These are phyloP conservation scores for Daedaleopsis sinensis DNA, from an alignment of 768 basidiomycete species.

Conservation along the genomic window DNA sequence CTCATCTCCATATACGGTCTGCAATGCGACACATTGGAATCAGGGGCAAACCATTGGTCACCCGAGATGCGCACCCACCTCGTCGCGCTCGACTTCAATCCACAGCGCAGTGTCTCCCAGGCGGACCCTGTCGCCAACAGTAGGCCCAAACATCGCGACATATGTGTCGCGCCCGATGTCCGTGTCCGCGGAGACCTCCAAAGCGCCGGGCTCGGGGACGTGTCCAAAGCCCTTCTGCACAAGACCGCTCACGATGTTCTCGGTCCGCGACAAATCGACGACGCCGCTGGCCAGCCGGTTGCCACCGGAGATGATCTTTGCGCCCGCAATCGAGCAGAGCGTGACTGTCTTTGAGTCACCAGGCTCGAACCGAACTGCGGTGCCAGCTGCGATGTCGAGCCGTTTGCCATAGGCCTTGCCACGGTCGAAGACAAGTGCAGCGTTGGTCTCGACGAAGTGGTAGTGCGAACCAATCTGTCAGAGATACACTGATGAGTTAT, in stretches of 20 bases:
- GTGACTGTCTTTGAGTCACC: constrained; percentile 85
- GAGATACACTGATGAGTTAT: background rate
- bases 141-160: constrained; percentile 95
- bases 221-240: constrained; percentile 72
- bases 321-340: constrained; percentile 78
- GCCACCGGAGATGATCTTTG: constrained; percentile 74
- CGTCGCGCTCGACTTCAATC: constrained; percentile 90
- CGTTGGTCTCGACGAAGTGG: constrained; percentile 91
- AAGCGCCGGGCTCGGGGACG: constrained; percentile 63
- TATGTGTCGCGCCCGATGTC: constrained; percentile 73
- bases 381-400: constrained; percentile 93
- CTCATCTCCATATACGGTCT: constrained; percentile 94
- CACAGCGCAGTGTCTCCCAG: constrained; percentile 90
- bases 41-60: background rate
- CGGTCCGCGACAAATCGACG: constrained; percentile 46
- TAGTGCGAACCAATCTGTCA: constrained; percentile 92
- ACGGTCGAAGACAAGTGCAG: constrained; percentile 81
- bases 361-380: constrained; percentile 96
- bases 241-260: constrained; percentile 50
- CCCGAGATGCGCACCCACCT: constrained; percentile 41
- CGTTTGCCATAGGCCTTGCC: constrained; percentile 77
- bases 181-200: constrained; percentile 52
- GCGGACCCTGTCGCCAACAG: constrained; percentile 84
- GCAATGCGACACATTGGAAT: background rate
- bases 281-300: constrained; percentile 69